Evolutionary conservation across 805 yeast species (phyloP), one percentile per base, ranked within the genome.

Genomic region (Blastobotrys parvus): DNA sequence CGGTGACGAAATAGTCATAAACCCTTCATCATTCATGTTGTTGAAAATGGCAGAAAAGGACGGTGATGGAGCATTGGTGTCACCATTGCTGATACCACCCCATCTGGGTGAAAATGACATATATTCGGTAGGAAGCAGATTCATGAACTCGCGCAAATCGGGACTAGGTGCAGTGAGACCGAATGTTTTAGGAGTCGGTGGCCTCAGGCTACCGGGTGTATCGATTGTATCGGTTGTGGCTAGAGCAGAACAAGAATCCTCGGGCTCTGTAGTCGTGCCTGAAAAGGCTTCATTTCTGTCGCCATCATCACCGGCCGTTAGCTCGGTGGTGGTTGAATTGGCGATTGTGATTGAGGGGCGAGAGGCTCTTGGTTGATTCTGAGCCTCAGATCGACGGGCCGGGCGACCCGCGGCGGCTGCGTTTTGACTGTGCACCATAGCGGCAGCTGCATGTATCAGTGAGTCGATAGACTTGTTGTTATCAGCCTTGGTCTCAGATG

Each of bases 361-460:
- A 25, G 29, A 7, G 10, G 29, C 29, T 8, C 29, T 7, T n/a
- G n/a, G n/a, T n/a, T n/a, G n/a, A 11, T 25, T 25, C 10, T 25
- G 10, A 11, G 29, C 29, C 11, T 11, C 29, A 7, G 29, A 8
- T n/a, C n/a, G n/a, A n/a, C n/a, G n/a, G 7, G 29, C 29, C 29
- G 29, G 29, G 7, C 11, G 7, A 11, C 7, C 7, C 7, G 29
- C 7, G 11, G 10, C 29, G 11, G 29, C 7, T 25, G 7, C 11
- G 29, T 7, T 8, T 7, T 7, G 11, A 11, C 10, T 11, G 11
- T 7, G 11, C 7, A 25, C 29, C 29, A 25, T 25, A 8, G 36
- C 36, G 18, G 20, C 6, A n/a, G 38, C 38, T 18, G 38, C 38
- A 17, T 35, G 13, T 11, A 35, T 35, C 25, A 35, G 16, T 18